Evolutionary conservation across 1,139 yeast species (phyloP), one percentile per base, ranked within the genome.

Genomic region (Taphrina flavorubra): DNA sequence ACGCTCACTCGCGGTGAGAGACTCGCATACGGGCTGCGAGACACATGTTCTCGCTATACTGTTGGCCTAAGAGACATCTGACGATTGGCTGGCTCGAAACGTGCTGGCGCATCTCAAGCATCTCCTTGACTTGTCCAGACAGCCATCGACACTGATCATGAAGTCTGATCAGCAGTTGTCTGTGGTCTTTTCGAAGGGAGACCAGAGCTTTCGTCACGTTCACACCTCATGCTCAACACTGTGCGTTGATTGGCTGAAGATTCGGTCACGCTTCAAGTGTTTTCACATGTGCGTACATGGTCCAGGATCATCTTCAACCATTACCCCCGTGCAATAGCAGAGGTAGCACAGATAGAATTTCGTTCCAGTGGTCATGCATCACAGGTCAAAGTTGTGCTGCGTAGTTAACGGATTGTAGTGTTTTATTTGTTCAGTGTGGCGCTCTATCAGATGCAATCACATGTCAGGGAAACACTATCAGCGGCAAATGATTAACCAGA

Each of bases 141-240:
- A 44, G 47, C 42, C 14, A 11, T 39, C 31, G 4, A 25, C 4
- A 25, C 31, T 25, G 31, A 25, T 39, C 42, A 14, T 4, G 18
- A 14, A 14, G 25, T 44, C 47, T 44, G 47, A 44, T 44, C 47
- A 44, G 8, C 47, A 16, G 20, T 44, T n/a, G 47, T 44, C 25
- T 44, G 16, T 16, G 13, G 25, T 4, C 47, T 7, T 2, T 49
- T 49, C 53, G 6, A 1, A 1, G 53, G 20, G 3, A 25, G 36
- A 49, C 53, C 53, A 49, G 36, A 49, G 36, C 0, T 49, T 49
- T n/a, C 36, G n/a, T 49, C 53, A 49, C 53, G 53, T 49, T 49
- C 53, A n/a, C 53, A 49, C 53, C 53, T 16, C 53, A 49, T 49
- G 53, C 53, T 49, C 53, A 49, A 49, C 14, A 20, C 13, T n/a